A percentile compares a stretch with the other conserved stretches of the same genome.
These are phyloP conservation scores for Thalia dealbata DNA, from an alignment of 176 grass and related monocot species.

Conservation along the genomic window DNA sequence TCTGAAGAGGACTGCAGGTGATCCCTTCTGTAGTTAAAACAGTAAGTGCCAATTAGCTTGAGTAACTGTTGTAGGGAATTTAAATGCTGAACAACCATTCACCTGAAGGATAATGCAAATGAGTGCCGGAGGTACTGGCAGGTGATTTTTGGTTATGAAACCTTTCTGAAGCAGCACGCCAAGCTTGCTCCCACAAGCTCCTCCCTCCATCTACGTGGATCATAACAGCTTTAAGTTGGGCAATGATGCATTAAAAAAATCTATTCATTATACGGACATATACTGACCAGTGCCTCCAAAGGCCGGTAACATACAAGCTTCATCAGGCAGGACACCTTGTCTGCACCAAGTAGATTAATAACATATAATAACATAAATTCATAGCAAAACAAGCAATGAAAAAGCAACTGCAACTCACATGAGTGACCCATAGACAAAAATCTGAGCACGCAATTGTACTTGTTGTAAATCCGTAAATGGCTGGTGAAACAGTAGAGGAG, in stretches of 20 bases:
- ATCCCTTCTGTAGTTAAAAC: conserved; percentile 12
- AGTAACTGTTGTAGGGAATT: conserved; percentile 1
- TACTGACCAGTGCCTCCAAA: conserved; percentile 79
- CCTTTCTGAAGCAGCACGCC: conserved; percentile 59
- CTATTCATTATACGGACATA: conserved; percentile 7
- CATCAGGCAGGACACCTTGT: conserved; percentile 77
- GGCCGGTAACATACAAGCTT: conserved; percentile 87
- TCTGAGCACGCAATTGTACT: conserved; percentile 83
- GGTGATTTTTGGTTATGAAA: conserved; percentile 59
- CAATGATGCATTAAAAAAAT: background rate
- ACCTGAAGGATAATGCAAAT: conserved; percentile 51
- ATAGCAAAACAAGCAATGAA: conserved; percentile 16
- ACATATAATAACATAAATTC: conserved; percentile 11
- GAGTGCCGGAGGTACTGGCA: conserved; percentile 43
- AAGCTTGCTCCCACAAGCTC: conserved; percentile 62
- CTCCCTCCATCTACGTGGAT: conserved; percentile 36
- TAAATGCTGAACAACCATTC: conserved; percentile 21
- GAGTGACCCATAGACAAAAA: conserved; percentile 96
- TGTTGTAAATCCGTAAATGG: conserved; percentile 90
- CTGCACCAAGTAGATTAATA: conserved; percentile 45
- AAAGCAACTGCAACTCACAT: conserved; percentile 59
- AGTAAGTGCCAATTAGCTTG: conserved; percentile 9
- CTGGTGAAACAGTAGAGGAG: conserved; percentile 38
- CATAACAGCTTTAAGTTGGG: conserved; percentile 13
- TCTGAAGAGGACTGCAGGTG: conserved; percentile 33